phyloP scores from a whole-genome alignment of 2,329 filamentous ascomycete genomes.

The Fusarium sp. region DNA sequence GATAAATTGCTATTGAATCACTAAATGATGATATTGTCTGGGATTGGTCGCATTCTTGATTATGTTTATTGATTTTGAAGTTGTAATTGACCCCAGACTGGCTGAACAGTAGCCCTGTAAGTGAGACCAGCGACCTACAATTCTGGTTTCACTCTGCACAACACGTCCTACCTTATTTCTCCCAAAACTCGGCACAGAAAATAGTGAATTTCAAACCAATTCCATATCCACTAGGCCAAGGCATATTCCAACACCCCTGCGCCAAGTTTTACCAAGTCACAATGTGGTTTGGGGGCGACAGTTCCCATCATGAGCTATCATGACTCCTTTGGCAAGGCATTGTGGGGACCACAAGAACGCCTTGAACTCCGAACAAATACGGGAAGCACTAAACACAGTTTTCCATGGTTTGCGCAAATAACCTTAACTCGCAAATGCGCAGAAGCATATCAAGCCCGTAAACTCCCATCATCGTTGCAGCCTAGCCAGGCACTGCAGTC shows the following conservation, averaged over 20 bases:
- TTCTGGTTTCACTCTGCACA: background rate
- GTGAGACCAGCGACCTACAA: background rate
- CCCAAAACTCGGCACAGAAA: background rate
- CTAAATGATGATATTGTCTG: background rate
- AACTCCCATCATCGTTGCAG: background rate
- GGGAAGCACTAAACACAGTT: background rate
- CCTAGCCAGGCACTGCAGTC: background rate
- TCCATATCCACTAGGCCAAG: background rate
- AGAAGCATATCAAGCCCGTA: background rate
- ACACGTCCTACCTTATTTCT: too few species aligned
- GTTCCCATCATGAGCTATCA: conserved; percentile 25
- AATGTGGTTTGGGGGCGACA: background rate
- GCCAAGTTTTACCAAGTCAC: background rate
- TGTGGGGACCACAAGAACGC: conserved; percentile 9
- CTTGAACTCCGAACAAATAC: conserved; percentile 5
- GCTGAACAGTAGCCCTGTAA: too few species aligned
- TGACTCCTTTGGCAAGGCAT: conserved; percentile 21
- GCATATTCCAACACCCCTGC: background rate
- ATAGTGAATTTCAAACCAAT: background rate
- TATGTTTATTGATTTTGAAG: background rate
- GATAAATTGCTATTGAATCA: background rate
- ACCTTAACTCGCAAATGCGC: background rate
- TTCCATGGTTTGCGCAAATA: background rate
- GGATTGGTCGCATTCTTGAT: too few species aligned
- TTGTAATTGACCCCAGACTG: background rate